Base-by-base conservation (phyloP, 495 filamentous ascomycete genomes). In the Hypoxylon rickii region DNA sequence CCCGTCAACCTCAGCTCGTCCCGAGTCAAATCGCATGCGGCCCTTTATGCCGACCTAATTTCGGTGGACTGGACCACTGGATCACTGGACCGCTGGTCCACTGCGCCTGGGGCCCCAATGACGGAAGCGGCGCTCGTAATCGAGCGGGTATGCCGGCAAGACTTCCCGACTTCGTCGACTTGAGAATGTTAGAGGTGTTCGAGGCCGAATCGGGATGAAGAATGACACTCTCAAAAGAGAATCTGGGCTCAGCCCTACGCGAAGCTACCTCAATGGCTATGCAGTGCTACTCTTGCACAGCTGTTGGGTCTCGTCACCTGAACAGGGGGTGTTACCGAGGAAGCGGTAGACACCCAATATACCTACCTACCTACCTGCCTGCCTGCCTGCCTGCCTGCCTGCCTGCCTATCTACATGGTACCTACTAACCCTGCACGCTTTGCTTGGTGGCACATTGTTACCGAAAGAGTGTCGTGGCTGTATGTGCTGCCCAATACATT, bases 161-260 rank as follows among this genome's bases (percentile, higher is more conserved):
- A n/a, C n/a, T 31, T 11, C 11, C 26, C 26, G 11, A 31, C 5
- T 31, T 11, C 26, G 11, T 31, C 26, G 11, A 31, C n/a, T 31
- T 31, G 26, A 11, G 5, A 31, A 34, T n/a, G 3, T n/a, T 7
- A 7, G 32, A 3, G 32, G 32, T n/a, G 15, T 16, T 4, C 33
- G 6, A 2, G 39, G 45, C 1, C 13, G 16, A 21, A 17, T 29
- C 32, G 33, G 13, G 32, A 34, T n/a, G 3, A 34, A n/a, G 32
- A 6, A 34, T 34, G 5, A 29, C 24, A 29, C 24, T 29, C 10
- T 10, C n/a, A n/a, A n/a, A n/a, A 29, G 24, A 29, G 24, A 29
- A 4, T 29, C 24, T 5, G 29, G 31, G 50, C 21, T 61, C 58
- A 61, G 58, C 58, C 58, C 58, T 55, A 61, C 26, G 37, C 17